A percentile compares a stretch with the other conserved stretches of the same genome.
These are phyloP conservation scores for Hypomontagnella submonticulosa DNA, from an alignment of 495 filamentous ascomycete genomes.

Conservation along the genomic window DNA sequence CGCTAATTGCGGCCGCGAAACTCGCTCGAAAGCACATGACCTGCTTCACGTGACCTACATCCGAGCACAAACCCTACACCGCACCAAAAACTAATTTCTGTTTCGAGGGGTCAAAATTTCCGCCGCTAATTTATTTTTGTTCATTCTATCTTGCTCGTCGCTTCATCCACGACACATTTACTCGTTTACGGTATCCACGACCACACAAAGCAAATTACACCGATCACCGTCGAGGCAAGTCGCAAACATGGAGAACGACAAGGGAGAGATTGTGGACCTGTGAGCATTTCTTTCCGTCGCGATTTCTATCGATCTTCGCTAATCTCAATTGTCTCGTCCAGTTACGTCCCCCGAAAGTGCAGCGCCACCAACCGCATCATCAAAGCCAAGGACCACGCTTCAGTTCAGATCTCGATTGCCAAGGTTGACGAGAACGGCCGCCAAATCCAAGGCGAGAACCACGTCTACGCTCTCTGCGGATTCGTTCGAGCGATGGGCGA, in stretches of 20 bases:
- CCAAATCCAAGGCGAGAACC: slow-evolving; percentile 92
- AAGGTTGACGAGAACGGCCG: slow-evolving; percentile 94
- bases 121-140: slow-evolving; percentile 8
- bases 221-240: slow-evolving; percentile 52
- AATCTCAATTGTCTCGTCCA: slow-evolving; percentile 51
- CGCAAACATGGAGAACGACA: slow-evolving; percentile 92
- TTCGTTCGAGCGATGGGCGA: slow-evolving; percentile 98
- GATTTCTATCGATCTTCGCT: slow-evolving; percentile 1
- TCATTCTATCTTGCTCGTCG: background rate
- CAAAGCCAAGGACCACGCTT: slow-evolving; percentile 98
- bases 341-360: slow-evolving; percentile 99
- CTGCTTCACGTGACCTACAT: slow-evolving; percentile 33
- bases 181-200: slow-evolving; percentile 24
- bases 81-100: slow-evolving; percentile 37
- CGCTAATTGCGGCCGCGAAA: slow-evolving; percentile 45
- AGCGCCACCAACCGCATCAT: slow-evolving; percentile 96
- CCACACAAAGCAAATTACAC: slow-evolving; percentile 19
- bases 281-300: slow-evolving; percentile 60
- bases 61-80: slow-evolving; percentile 38
- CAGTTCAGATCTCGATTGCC: slow-evolving; percentile 79
- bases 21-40: slow-evolving; percentile 42
- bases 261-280: slow-evolving; percentile 99
- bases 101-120: slow-evolving; percentile 41
- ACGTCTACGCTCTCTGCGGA: slow-evolving; percentile 88
- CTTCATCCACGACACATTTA: slow-evolving; percentile 31